A percentile compares a stretch with the other conserved stretches of the same genome.
Conservation (phyloP, 148 eudicot genomes). For the Amaranthus palmeri region DNA sequence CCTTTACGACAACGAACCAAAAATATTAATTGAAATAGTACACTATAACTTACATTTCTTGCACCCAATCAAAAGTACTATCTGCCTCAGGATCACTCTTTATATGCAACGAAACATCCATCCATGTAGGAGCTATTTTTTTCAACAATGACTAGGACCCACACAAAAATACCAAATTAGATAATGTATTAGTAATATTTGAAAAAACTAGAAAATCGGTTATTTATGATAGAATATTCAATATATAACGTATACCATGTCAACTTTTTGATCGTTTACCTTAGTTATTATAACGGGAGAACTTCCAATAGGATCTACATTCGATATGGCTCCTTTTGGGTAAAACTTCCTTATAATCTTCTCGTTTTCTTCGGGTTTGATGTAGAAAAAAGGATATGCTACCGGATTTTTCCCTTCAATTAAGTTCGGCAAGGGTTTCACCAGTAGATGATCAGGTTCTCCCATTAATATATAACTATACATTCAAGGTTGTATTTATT, state of each 20-base stretch:
- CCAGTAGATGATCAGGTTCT: conserved; percentile 48
- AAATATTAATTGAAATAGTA: background rate
- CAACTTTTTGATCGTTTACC: conserved; percentile 2
- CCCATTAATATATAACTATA: conserved; percentile 42
- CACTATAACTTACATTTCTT: conserved; percentile 28
- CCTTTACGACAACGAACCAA: background rate
- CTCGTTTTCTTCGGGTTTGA: conserved; percentile 35
- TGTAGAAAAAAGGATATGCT: conserved; percentile 45
- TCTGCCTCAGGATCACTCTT: conserved; percentile 64
- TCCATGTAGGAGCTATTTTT: conserved; percentile 62
- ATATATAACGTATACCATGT: too few species aligned
- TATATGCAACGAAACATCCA: conserved; percentile 58
- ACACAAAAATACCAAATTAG: background rate
- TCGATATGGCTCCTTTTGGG: conserved; percentile 33
- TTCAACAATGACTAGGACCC: conserved; percentile 38
- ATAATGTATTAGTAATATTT: background rate
- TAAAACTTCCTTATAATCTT: conserved; percentile 35
- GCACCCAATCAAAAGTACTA: conserved; percentile 48
- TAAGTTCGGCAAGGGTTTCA: conserved; percentile 42
- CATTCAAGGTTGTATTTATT: background rate
- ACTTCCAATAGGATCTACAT: conserved; percentile 45
- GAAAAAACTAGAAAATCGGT: too few species aligned
- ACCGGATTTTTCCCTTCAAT: conserved; percentile 30
- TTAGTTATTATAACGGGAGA: conserved; percentile 43
- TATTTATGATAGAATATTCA: too few species aligned